Percentiles rank a stretch among this genome's conserved stretches.
These are phyloP conservation scores for Moesziomyces globuligerus DNA, from an alignment of 1,284 basidiomycete species.

Conservation along the genomic window DNA sequence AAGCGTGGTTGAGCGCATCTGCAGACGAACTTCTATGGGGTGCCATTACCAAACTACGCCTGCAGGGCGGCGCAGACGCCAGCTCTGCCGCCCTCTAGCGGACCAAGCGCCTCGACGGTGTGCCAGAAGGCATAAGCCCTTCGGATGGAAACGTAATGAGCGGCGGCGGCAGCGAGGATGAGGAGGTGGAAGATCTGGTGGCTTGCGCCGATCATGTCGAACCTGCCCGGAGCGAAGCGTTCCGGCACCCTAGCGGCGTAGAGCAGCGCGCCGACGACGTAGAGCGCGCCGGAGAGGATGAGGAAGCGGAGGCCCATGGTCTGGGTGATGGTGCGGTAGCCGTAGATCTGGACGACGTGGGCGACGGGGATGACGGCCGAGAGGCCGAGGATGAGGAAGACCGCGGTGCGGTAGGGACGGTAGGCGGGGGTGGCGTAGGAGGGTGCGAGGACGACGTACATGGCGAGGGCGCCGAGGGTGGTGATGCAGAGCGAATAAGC, in stretches of 20 bases:
- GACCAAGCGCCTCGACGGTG: conserved; percentile 47
- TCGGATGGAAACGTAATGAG: conserved; percentile 73
- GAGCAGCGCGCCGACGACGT: conserved; percentile 55
- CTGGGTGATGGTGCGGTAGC: conserved; percentile 64
- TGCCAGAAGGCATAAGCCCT: conserved; percentile 64
- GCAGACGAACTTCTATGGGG: too few relatives aligned
- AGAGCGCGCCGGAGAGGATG: conserved; percentile 50
- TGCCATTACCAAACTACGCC: conserved; percentile 7
- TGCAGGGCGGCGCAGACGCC: conserved; percentile 50
- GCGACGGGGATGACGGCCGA: conserved; percentile 77
- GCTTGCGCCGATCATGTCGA: conserved; percentile 75
- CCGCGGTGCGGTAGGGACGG: conserved; percentile 79
- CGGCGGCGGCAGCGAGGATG: conserved; percentile 80
- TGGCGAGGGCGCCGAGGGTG: conserved; percentile 75
- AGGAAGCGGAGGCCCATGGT: conserved; percentile 60
- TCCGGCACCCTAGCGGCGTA: conserved; percentile 83
- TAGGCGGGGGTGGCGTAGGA: conserved; percentile 80
- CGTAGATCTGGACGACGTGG: conserved; percentile 73
- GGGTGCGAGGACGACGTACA: conserved; percentile 81
- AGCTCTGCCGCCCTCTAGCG: conserved; percentile 5
- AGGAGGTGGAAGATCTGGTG: conserved; percentile 77
- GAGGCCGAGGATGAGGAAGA: conserved; percentile 83
- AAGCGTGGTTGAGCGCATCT: too few relatives aligned
- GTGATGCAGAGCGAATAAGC: conserved; percentile 70
- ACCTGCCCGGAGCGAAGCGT: conserved; percentile 78